phyloP scores from a whole-genome alignment of 306 rosid genomes.

The Vigna trinervia region DNA sequence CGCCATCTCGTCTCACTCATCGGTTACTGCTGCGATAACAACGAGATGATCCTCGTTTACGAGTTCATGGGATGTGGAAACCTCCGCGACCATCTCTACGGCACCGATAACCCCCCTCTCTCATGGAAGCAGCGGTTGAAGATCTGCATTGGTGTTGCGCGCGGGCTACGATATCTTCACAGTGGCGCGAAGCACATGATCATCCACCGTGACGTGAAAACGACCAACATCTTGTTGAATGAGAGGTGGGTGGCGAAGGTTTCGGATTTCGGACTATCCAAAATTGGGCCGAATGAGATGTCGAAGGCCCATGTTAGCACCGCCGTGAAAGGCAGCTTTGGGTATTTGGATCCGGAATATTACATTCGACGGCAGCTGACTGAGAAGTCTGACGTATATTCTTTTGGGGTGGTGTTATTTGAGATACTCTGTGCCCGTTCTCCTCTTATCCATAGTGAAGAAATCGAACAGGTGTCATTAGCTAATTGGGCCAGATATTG shows the following conservation, averaged over 20 bases:
- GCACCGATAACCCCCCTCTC: constrained; percentile 37
- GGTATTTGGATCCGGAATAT: constrained; percentile 60
- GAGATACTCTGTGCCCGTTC: constrained; percentile 63
- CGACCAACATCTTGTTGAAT: constrained; percentile 60
- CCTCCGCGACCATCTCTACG: constrained; percentile 59
- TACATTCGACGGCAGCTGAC: constrained; percentile 54
- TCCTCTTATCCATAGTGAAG: constrained; percentile 28
- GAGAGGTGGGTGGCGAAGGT: constrained; percentile 58
- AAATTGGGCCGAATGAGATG: constrained; percentile 50
- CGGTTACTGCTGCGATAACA: constrained; percentile 50
- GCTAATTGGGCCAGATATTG: constrained; percentile 58
- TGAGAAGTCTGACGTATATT: constrained; percentile 68
- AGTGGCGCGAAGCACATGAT: constrained; percentile 49
- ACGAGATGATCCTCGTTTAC: constrained; percentile 57
- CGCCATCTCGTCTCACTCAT: constrained; percentile 53
- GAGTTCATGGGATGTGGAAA: constrained; percentile 66
- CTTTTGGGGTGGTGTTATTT: constrained; percentile 62
- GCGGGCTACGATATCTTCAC: constrained; percentile 65
- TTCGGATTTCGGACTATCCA: constrained; percentile 64
- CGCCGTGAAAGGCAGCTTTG: constrained; percentile 46
- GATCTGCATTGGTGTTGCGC: constrained; percentile 56
- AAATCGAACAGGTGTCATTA: constrained; percentile 46
- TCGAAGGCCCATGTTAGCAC: constrained; percentile 52
- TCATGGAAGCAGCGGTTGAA: constrained; percentile 58
- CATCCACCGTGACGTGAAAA: constrained; percentile 74